These are phyloP conservation scores for Grosmannia huntii DNA, from an alignment of 2,329 filamentous ascomycete genomes.

Conservation along the genomic window DNA sequence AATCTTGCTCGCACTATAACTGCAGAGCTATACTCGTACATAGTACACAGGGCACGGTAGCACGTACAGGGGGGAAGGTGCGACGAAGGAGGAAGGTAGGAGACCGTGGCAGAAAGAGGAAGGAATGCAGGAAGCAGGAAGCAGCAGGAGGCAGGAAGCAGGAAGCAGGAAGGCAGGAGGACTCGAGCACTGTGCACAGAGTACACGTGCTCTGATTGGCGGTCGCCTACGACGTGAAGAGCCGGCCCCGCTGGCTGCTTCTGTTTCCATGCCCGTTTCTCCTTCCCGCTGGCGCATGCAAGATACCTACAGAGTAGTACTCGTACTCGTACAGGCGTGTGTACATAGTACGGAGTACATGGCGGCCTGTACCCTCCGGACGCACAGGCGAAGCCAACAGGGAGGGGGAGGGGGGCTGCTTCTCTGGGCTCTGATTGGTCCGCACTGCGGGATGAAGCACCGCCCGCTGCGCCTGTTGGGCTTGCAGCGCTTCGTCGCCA, in stretches of 20 bases:
- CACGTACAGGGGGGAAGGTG: too few relatives aligned
- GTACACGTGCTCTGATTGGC: too few relatives aligned
- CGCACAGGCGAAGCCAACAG: neutral
- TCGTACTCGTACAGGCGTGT: neutral
- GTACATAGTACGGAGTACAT: too few relatives aligned
- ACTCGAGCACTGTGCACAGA: too few relatives aligned
- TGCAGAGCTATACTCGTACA: too few relatives aligned
- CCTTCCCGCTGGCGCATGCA: neutral
- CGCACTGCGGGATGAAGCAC: neutral
- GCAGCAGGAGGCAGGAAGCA: too few relatives aligned
- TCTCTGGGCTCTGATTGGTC: constrained; percentile 5
- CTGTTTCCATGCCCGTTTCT: neutral
- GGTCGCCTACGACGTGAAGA: neutral
- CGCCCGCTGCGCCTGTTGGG: constrained; percentile 1
- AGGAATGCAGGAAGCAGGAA: too few relatives aligned
- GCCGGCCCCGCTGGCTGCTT: neutral
- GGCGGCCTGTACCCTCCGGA: neutral
- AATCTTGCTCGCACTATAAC: neutral
- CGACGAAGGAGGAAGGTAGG: too few relatives aligned
- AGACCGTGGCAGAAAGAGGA: too few relatives aligned
- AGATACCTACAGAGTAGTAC: neutral
- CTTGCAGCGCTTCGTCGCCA: constrained; percentile 8
- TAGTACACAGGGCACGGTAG: too few relatives aligned
- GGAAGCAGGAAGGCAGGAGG: too few relatives aligned
- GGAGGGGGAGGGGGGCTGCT: neutral